A percentile compares a stretch with the other conserved stretches of the same genome.
phyloP scores from a whole-genome alignment of 768 basidiomycete genomes.

The Galerina sulciceps region DNA sequence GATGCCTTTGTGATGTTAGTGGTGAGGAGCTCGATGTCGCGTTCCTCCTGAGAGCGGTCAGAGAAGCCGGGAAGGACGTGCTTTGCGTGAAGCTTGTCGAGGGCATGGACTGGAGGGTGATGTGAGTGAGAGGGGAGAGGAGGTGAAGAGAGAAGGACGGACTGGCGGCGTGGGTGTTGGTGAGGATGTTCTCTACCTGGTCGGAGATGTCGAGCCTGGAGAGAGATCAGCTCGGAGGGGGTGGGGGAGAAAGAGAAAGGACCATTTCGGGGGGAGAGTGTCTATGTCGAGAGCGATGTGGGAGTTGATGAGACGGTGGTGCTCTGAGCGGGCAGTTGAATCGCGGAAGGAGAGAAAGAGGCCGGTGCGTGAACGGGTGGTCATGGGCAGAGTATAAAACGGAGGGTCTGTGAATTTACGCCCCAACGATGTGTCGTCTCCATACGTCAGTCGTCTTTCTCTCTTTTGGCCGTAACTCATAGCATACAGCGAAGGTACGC shows the following conservation, averaged over 20 bases:
- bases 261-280: constrained; percentile 90
- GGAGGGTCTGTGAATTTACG: neutral
- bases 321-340: constrained; percentile 69
- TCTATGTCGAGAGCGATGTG: constrained; percentile 54
- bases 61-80: constrained; percentile 96
- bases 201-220: constrained; percentile 91
- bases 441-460: constrained; percentile 48
- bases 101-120: constrained; percentile 64
- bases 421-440: constrained; percentile 53
- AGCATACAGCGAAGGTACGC: constrained; percentile 66
- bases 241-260: constrained; percentile 23
- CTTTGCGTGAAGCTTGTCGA: constrained; percentile 96
- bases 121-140: constrained; percentile 19
- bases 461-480: constrained; percentile 22
- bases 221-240: too few species aligned
- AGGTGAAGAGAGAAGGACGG: constrained; percentile 34
- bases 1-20: constrained; percentile 85
- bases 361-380: constrained; percentile 86
- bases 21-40: constrained; percentile 88
- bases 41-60: constrained; percentile 92
- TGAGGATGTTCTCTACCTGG: constrained; percentile 82
- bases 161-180: constrained; percentile 79
- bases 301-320: constrained; percentile 69
- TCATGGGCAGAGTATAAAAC: constrained; percentile 39
- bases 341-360: constrained; percentile 95